Percentiles rank a stretch among this genome's conserved stretches.
These are phyloP conservation scores for Chionographis japonica DNA, from an alignment of 106 monocot species.

Conservation along the genomic window DNA sequence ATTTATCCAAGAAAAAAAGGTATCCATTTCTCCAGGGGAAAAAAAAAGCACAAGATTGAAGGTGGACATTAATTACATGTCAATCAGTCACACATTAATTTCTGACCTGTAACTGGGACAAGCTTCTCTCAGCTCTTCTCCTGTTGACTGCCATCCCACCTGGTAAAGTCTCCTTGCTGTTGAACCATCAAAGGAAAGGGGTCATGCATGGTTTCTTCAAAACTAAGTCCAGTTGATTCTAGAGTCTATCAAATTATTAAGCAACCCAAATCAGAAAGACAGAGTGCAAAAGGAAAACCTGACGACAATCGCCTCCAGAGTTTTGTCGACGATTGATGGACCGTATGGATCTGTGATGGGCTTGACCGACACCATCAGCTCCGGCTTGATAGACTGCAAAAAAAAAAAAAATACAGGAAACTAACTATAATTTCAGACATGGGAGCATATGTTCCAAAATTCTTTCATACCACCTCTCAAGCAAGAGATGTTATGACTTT, in stretches of 20 bases:
- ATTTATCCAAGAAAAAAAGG: too few species aligned
- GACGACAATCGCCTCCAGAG: slow-evolving; percentile 18
- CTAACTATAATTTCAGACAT: too few species aligned
- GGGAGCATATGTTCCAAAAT: background rate
- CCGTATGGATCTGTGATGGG: slow-evolving; percentile 32
- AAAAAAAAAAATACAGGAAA: background rate
- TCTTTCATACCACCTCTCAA: too few species aligned
- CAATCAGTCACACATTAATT: too few species aligned
- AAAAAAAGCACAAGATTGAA: too few species aligned
- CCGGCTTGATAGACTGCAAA: slow-evolving; percentile 21
- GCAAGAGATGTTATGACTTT: too few species aligned
- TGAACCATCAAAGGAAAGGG: background rate
- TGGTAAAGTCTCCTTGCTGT: slow-evolving; percentile 31
- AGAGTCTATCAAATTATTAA: too few species aligned
- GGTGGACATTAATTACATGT: too few species aligned
- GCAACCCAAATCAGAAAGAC: background rate
- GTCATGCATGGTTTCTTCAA: background rate
- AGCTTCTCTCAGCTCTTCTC: slow-evolving; percentile 33
- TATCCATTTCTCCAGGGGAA: too few species aligned
- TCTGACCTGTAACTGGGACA: slow-evolving; percentile 30
- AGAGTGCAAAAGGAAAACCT: background rate
- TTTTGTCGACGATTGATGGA: slow-evolving; percentile 20
- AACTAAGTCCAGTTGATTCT: too few species aligned
- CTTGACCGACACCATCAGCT: slow-evolving; percentile 2
- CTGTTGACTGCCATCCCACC: slow-evolving; percentile 33